Base-by-base conservation (phyloP, 2,329 filamentous ascomycete genomes). In the Karstenula rhodostoma region DNA sequence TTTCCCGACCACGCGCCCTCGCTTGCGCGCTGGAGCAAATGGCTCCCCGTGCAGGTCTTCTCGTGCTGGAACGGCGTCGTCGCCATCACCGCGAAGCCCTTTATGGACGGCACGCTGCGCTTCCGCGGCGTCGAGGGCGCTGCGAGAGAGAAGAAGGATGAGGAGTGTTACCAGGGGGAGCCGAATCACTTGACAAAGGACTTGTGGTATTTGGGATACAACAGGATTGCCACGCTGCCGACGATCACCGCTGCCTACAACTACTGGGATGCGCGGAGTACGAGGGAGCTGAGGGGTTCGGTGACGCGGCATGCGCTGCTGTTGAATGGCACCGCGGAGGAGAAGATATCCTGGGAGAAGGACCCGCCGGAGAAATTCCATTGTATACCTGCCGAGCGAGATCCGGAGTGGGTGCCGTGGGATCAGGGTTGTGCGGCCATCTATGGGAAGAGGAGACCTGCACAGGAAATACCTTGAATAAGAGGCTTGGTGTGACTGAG, bases 51-150 rank as follows among this genome's bases (percentile, higher is more conserved):
- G 2, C 51, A 54, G 25, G 51, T 54, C 3, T 54, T 43, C 25
- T 27, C 51, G 40, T 54, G 51, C 37, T 54, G 51, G 51, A 54
- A 54, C 23, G 51, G 51, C 23, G 32, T 54, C 40, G 25, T 44
- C 9, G 51, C 51, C 17, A 10, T 54, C 1, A 43, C 51, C 2
- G 51, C 51, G 25, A 22, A 43, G 51, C 51, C 51, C 1, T 44
- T 54, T 15, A 43, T 54, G 37, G 25, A 54, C n/a, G 51, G 51
- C 7, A 29, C 37, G 25, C 22, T 54, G 12, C 35, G 51, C 2
- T 54, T 54, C 15, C 23, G 51, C 22, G 49, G 49, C 15, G 35
- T 52, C 2, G 47, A 49, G 15, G 44, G 44, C 10, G 6, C 12
- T 13, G 44, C 27, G 4, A 27, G 44, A 22, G 49, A 40, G 13